Conservation (phyloP, 495 filamentous ascomycete species). For the Tuber melanosporum region DNA sequence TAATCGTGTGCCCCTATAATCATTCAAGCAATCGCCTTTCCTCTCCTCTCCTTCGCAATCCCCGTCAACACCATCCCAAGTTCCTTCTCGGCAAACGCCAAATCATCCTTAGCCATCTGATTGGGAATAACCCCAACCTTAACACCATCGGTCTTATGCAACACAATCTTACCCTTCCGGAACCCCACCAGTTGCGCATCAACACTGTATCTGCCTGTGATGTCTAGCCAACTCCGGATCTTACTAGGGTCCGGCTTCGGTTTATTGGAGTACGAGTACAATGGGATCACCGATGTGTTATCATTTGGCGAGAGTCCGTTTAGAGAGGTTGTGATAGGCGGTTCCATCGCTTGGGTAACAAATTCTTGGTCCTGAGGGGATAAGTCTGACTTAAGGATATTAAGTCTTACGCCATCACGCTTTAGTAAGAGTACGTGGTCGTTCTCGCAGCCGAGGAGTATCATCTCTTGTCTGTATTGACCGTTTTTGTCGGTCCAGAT, state of each 20-base stretch:
- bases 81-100: slow-evolving; percentile 10
- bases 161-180: slow-evolving; percentile 1
- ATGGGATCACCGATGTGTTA: neutral
- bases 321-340: neutral
- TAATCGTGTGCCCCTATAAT: neutral
- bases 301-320: neutral
- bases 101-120: slow-evolving; percentile 9
- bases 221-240: neutral
- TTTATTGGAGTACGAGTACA: neutral
- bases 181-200: slow-evolving; percentile 9
- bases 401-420: neutral
- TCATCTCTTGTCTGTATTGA: slow-evolving; percentile 1
- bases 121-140: slow-evolving; percentile 8
- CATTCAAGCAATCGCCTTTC: neutral
- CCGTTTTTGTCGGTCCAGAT: neutral
- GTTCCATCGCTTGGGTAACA: neutral
- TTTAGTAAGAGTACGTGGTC: neutral
- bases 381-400: neutral
- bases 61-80: slow-evolving; percentile 7
- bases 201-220: neutral
- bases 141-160: slow-evolving; percentile 11
- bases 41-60: neutral
- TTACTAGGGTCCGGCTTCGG: neutral
- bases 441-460: neutral
- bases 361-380: neutral